A percentile compares a stretch with the other conserved stretches of the same genome.
Evolutionary conservation across 768 basidiomycete species (phyloP).

Genomic region (Pilatotrama ljubarskyi): DNA sequence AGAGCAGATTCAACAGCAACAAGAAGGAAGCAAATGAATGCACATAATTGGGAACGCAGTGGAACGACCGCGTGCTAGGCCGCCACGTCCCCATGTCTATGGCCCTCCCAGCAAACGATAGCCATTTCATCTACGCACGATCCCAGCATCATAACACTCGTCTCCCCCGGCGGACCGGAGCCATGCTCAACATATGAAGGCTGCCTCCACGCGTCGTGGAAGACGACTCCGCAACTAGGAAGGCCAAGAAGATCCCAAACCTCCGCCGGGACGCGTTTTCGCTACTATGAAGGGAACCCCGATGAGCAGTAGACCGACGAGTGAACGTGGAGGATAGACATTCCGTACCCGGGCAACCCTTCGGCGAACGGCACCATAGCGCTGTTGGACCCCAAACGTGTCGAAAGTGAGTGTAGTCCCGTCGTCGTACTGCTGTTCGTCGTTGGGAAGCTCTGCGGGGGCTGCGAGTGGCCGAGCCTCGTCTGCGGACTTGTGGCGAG

Average conservation of each 20-base stretch:
- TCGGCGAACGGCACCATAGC: conserved; percentile 10
- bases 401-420: not conserved
- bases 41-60: no score
- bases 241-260: conserved; percentile 29
- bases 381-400: not conserved
- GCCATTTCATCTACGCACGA: not conserved
- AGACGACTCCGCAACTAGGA: conserved; percentile 32
- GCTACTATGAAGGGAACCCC: conserved; percentile 31
- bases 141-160: no score
- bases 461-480: no score
- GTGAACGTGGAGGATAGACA: not conserved
- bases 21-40: no score
- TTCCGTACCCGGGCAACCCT: conserved; percentile 19
- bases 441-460: no score
- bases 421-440: not conserved
- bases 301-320: not conserved
- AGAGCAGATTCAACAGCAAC: no score
- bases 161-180: no score
- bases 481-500: no score
- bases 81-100: no score
- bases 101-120: not conserved
- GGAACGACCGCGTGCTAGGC: no score
- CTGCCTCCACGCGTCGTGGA: conserved; percentile 14
- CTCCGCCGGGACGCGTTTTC: conserved; percentile 27
- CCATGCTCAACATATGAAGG: not conserved